These are phyloP conservation scores for Aphanomyces stellatus DNA, from an alignment of 352 stramenopile genomes.

Conservation along the genomic window DNA sequence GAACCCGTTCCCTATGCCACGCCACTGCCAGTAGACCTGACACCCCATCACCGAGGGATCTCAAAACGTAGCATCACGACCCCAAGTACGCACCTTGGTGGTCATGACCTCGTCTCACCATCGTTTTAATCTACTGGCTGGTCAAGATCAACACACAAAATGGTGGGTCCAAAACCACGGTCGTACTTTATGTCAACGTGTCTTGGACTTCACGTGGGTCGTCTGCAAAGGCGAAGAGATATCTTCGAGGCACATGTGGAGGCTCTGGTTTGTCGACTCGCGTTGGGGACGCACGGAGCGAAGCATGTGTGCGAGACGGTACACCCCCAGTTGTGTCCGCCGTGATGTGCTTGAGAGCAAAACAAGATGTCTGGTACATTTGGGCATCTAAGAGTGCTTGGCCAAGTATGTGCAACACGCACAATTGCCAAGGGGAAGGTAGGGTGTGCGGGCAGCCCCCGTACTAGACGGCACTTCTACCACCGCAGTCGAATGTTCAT, in stretches of 20 bases:
- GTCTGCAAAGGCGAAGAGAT: slow-evolving; percentile 9
- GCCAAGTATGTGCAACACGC: no score
- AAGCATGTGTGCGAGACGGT: no score
- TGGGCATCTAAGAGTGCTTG: no score
- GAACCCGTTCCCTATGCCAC: neutral
- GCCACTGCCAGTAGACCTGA: neutral
- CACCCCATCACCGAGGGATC: neutral
- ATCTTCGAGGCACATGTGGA: slow-evolving; percentile 4
- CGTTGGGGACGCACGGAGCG: no score
- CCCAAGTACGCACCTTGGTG: neutral
- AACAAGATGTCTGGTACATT: no score
- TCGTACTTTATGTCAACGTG: slow-evolving; percentile 6
- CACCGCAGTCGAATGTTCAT: no score
- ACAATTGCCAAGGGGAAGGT: no score
- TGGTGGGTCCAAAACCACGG: neutral
- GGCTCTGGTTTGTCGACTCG: neutral
- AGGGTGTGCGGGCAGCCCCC: no score
- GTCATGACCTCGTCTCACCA: neutral
- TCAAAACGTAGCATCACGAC: neutral
- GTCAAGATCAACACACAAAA: slow-evolving; percentile 6
- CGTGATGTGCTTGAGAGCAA: no score
- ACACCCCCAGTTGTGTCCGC: no score
- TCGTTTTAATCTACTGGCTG: slow-evolving; percentile 12
- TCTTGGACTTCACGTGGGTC: slow-evolving; percentile 12
- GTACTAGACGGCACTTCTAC: no score